These are phyloP conservation scores for Wickerhamiella australiensis DNA, from an alignment of 805 yeast species.

Conservation along the genomic window DNA sequence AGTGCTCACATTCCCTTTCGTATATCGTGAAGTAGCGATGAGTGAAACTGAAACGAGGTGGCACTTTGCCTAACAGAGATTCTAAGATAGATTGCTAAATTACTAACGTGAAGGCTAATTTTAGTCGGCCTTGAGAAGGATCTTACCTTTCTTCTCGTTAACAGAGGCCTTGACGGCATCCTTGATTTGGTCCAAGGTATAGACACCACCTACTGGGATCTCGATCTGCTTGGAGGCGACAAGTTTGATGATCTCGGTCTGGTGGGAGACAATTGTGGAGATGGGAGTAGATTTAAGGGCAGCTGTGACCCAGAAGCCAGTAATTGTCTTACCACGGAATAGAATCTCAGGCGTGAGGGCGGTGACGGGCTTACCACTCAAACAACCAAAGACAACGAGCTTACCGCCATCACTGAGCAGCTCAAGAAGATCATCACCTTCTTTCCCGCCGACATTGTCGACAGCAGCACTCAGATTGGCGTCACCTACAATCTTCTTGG, in stretches of 20 bases:
- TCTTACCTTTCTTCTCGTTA: conserved; percentile 5
- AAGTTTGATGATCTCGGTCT: not conserved
- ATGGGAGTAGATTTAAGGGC: not conserved
- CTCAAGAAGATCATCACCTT: not conserved
- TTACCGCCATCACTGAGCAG: conserved; percentile 4
- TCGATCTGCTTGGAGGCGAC: not conserved
- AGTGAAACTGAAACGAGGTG: no score
- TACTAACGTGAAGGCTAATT: not conserved
- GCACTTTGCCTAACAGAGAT: no score
- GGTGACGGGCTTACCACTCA: not conserved
- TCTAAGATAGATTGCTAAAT: no score
- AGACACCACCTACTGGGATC: conserved; percentile 7
- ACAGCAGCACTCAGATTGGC: conserved; percentile 8
- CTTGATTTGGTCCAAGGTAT: not conserved
- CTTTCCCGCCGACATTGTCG: conserved; percentile 9
- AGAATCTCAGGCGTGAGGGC: not conserved
- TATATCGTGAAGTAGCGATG: no score
- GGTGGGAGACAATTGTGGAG: not conserved
- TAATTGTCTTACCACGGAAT: conserved; percentile 1
- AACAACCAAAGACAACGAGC: conserved; percentile 3
- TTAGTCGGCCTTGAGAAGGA: conserved; percentile 12
- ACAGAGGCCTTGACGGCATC: conserved; percentile 3
- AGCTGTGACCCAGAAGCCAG: conserved; percentile 7
- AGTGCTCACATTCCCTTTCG: no score
- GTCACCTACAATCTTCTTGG: conserved; percentile 3